Evolutionary conservation across 148 eudicot genomes (phyloP), one percentile per base, ranked within the genome.

Genomic region (Oxyria digyna): DNA sequence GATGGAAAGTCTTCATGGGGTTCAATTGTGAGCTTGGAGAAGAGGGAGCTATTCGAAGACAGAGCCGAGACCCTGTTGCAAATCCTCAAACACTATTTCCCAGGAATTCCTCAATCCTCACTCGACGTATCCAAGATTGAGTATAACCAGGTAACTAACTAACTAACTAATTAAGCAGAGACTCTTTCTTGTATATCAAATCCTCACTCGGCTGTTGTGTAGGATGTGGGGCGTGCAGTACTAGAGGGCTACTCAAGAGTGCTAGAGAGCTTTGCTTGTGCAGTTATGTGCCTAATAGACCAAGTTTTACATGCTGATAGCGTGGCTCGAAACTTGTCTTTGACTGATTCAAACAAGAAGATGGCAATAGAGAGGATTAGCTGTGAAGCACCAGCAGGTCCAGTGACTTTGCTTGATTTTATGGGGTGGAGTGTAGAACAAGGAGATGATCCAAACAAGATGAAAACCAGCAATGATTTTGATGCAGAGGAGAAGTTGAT

Each of bases 161-260:
- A n/a, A n/a, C n/a, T n/a, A n/a, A n/a, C n/a, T n/a, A n/a, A n/a
- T n/a, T n/a, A n/a, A n/a, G n/a, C n/a, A n/a, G n/a, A n/a, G n/a
- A n/a, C n/a, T n/a, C n/a, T n/a, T n/a, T n/a, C n/a, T n/a, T n/a
- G n/a, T n/a, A n/a, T n/a, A 35, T 6, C 38, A 35, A 35, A 35
- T 35, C 4, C 38, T 35, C 4, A 35, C 3, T 35, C 3, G 3
- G 38, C 6, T 35, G 18, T 23, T 45, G 13, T 68, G 20, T 33
- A 68, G 71, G 72, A 70, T 23, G 72, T 70, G 62, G 91, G 91
- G 11, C 81, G 78, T 35, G 85, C 85, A 17, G 57, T 86, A 57
- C 75, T 86, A 13, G 91, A 86, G 75, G 84, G 91, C 82, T 86
- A 86, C 67, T 85, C 89, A 52, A 73, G 89, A 50, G 81, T 83